phyloP scores from a whole-genome alignment of 2,329 filamentous ascomycete species.

The Aspergillus sp. region DNA sequence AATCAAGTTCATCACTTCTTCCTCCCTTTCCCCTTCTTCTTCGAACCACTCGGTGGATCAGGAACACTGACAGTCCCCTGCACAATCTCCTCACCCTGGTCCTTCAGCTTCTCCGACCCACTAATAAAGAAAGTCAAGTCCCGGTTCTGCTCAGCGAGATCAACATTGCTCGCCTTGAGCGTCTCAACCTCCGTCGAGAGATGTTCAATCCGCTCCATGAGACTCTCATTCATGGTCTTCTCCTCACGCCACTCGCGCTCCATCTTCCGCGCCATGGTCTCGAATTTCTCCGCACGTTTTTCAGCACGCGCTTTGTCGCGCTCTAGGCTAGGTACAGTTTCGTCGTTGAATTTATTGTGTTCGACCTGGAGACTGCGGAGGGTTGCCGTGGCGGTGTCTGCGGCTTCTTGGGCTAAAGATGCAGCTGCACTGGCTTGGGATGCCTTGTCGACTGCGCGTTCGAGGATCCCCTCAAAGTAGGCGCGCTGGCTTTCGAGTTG shows the following conservation, averaged over 20 bases:
- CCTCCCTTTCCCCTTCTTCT: conserved; percentile 44
- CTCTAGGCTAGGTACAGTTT: conserved; percentile 68
- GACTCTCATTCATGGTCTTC: conserved; percentile 75
- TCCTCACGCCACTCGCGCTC: conserved; percentile 80
- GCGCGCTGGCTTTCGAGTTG: conserved; percentile 89
- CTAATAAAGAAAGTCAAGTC: conserved; percentile 87
- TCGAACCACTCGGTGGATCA: conserved; percentile 49
- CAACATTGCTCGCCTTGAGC: conserved; percentile 62
- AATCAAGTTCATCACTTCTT: conserved; percentile 9
- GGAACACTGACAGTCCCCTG: conserved; percentile 70
- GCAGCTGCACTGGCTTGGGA: conserved; percentile 64
- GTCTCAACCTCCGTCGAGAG: conserved; percentile 59
- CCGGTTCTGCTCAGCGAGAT: conserved; percentile 81
- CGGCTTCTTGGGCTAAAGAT: conserved; percentile 56
- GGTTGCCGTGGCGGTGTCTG: conserved; percentile 61
- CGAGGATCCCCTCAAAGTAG: conserved; percentile 92
- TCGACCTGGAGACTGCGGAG: conserved; percentile 56
- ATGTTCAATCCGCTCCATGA: conserved; percentile 76
- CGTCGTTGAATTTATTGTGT: conserved; percentile 52
- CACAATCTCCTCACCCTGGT: conserved; percentile 69
- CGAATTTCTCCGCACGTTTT: conserved; percentile 68
- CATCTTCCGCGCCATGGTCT: conserved; percentile 72
- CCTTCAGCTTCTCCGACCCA: conserved; percentile 75
- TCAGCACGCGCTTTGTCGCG: conserved; percentile 69
- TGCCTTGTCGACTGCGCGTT: conserved; percentile 86